phyloP scores from a whole-genome alignment of 441 rosid species.

The Arabidopsis lyrata region DNA sequence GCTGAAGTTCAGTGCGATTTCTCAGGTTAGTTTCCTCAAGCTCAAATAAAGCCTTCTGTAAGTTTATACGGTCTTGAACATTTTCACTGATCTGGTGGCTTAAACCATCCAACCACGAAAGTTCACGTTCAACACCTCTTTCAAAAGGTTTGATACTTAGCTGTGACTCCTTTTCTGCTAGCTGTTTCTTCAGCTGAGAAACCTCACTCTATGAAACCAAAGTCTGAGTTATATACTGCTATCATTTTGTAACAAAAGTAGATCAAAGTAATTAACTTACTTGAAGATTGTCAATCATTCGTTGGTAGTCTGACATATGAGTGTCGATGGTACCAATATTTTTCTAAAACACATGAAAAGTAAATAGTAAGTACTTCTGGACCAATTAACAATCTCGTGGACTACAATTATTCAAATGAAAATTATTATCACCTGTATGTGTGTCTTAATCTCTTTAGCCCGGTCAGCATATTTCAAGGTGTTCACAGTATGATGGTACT shows the following conservation, averaged over 20 bases:
- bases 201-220: constrained; percentile 75
- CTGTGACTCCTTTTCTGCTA: constrained; percentile 88
- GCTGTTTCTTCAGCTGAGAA: constrained; percentile 76
- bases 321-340: constrained; percentile 88
- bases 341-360: constrained; percentile 60
- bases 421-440: constrained; percentile 68
- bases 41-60: constrained; percentile 93
- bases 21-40: constrained; percentile 87
- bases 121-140: constrained; percentile 80
- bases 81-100: constrained; percentile 97
- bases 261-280: constrained; percentile 49
- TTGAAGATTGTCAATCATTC: constrained; percentile 97
- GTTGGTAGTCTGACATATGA: constrained; percentile 92
- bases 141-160: constrained; percentile 77
- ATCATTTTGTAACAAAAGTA: background rate
- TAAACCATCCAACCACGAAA: constrained; percentile 86
- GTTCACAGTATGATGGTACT: constrained; percentile 92
- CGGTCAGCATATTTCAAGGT: constrained; percentile 95
- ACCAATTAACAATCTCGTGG: constrained; percentile 6
- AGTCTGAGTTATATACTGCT: constrained; percentile 27
- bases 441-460: constrained; percentile 96
- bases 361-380: constrained; percentile 27
- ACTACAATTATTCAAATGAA: constrained; percentile 11
- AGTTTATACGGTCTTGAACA: constrained; percentile 92
- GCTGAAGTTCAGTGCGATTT: constrained; percentile 82